Evolutionary conservation across 2,329 filamentous ascomycete species (phyloP).

Genomic region (Penicillium expansum): DNA sequence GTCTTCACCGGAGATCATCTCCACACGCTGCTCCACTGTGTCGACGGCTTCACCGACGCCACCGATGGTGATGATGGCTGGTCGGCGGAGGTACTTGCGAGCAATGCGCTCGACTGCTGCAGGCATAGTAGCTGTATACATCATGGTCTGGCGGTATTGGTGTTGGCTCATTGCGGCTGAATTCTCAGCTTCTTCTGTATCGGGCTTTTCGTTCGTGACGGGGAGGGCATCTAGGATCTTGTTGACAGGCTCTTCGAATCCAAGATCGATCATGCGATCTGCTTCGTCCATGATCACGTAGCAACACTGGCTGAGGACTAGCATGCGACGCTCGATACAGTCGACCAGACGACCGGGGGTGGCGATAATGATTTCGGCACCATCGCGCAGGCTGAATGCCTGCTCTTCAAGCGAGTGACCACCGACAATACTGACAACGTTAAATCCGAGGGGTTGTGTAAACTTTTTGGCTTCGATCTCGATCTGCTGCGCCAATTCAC

Average conservation of each 20-base stretch:
- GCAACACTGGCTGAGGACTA: constrained; percentile 93
- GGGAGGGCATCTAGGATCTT: constrained; percentile 95
- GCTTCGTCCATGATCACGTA: constrained; percentile 99
- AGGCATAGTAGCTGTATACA: constrained; percentile 99
- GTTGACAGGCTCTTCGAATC: constrained; percentile 96
- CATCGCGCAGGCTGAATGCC: constrained; percentile 81
- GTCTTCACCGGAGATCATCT: constrained; percentile 87
- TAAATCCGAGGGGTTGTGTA: constrained; percentile 84
- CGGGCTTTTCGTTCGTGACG: constrained; percentile 90
- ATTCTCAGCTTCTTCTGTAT: constrained; percentile 87
- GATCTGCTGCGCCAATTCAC: constrained; percentile 96
- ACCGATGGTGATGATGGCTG: constrained; percentile 91
- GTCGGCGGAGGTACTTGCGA: constrained; percentile 90
- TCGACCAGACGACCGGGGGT: constrained; percentile 95
- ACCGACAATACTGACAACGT: constrained; percentile 95
- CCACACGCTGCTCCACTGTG: constrained; percentile 94
- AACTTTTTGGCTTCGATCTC: constrained; percentile 93
- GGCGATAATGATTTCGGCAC: constrained; percentile 97
- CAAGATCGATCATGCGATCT: constrained; percentile 97
- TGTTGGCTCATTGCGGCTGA: constrained; percentile 77
- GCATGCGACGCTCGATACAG: constrained; percentile 87
- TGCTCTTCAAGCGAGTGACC: constrained; percentile 95
- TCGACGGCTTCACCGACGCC: constrained; percentile 95
- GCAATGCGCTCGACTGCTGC: constrained; percentile 88
- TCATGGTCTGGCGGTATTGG: constrained; percentile 96